These are phyloP conservation scores for Sorghum bicolor DNA, from an alignment of 176 grass and related monocot species.

Conservation along the genomic window DNA sequence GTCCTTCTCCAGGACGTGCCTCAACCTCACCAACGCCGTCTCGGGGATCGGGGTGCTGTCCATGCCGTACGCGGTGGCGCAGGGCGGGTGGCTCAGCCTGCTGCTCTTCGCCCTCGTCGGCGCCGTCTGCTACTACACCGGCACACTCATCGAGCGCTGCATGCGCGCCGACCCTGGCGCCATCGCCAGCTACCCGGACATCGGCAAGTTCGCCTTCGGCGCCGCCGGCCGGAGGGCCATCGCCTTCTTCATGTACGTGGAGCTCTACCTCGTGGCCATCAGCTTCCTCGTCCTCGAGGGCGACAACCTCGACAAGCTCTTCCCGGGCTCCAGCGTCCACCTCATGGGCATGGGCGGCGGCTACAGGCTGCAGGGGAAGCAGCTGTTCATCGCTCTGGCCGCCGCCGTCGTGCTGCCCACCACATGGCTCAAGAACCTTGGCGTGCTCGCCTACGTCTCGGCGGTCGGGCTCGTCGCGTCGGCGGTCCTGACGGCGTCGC, in stretches of 20 bases:
- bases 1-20: constrained; percentile 53
- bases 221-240: constrained; percentile 31
- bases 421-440: constrained; percentile 49
- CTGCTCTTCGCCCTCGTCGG: constrained; percentile 46
- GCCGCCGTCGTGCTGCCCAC: constrained; percentile 48
- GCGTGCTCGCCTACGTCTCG: constrained; percentile 56
- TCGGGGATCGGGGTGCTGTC: constrained; percentile 54
- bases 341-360: constrained; percentile 29
- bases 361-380: constrained; percentile 36
- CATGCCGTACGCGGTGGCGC: constrained; percentile 51
- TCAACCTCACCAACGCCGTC: constrained; percentile 27
- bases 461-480: constrained; percentile 55
- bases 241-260: constrained; percentile 46
- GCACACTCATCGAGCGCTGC: constrained; percentile 50
- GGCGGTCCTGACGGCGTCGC: constrained; percentile 36
- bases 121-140: constrained; percentile 63
- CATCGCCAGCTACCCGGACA: constrained; percentile 52
- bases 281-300: constrained; percentile 55
- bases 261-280: constrained; percentile 49
- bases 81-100: constrained; percentile 68
- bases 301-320: constrained; percentile 50
- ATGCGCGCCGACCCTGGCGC: constrained; percentile 34
- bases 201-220: constrained; percentile 56
- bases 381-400: constrained; percentile 31
- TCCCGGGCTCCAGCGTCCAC: neutral